Evolutionary conservation across 2,329 filamentous ascomycete species (phyloP).

Genomic region (Fusarium palustre): DNA sequence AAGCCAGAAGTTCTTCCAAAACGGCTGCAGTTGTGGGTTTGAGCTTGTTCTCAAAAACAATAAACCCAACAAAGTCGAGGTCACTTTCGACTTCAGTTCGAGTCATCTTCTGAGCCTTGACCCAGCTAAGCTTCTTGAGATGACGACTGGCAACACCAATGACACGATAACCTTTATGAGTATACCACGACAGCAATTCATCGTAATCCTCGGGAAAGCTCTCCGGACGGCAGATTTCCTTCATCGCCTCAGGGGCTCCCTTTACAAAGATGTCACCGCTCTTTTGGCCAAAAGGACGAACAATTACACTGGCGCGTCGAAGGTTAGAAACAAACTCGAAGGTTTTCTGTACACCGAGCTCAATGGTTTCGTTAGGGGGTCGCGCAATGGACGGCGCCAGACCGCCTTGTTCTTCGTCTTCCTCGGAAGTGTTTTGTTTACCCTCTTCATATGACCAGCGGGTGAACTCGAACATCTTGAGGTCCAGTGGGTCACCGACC

Average conservation of each 20-base stretch:
- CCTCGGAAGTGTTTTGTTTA: slow-evolving; percentile 71
- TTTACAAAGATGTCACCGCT: slow-evolving; percentile 94
- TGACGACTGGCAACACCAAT: slow-evolving; percentile 95
- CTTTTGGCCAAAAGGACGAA: slow-evolving; percentile 85
- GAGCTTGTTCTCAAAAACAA: slow-evolving; percentile 98
- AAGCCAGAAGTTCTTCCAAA: slow-evolving; percentile 82
- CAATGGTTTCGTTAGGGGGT: slow-evolving; percentile 77
- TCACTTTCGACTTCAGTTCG: slow-evolving; percentile 84
- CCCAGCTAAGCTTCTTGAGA: slow-evolving; percentile 88
- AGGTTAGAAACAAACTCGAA: slow-evolving; percentile 97
- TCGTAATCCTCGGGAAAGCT: slow-evolving; percentile 92
- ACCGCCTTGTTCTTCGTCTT: slow-evolving; percentile 79
- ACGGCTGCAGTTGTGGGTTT: slow-evolving; percentile 87
- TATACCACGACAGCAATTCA: slow-evolving; percentile 88
- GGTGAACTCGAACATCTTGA: slow-evolving; percentile 99
- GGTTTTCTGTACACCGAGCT: slow-evolving; percentile 88
- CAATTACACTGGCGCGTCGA: slow-evolving; percentile 90
- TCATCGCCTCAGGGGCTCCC: slow-evolving; percentile 96
- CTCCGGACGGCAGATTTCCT: slow-evolving; percentile 86
- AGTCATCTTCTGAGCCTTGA: slow-evolving; percentile 94
- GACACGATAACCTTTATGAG: slow-evolving; percentile 94
- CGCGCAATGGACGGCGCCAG: slow-evolving; percentile 90
- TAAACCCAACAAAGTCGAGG: slow-evolving; percentile 93
- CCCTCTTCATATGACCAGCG: slow-evolving; percentile 93
- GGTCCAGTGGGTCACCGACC: slow-evolving; percentile 90